Evolutionary conservation across 2,329 filamentous ascomycete species (phyloP).

Genomic region (Arthrinium phaeospermum): DNA sequence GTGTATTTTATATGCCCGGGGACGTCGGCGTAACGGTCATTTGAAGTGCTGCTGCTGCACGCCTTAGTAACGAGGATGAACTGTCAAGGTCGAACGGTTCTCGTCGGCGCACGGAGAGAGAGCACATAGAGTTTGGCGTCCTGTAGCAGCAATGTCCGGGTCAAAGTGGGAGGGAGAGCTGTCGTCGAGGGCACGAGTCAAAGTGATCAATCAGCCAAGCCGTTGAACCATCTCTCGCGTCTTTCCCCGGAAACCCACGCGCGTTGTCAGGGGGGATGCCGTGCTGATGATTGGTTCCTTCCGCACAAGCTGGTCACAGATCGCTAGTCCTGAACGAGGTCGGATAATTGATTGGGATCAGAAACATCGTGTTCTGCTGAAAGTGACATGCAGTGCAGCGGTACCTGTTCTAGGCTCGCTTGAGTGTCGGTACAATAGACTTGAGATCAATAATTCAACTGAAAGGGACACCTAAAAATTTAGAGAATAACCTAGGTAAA

Average conservation of each 20-base stretch:
- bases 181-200: background rate
- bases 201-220: background rate
- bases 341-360: background rate
- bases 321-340: conserved; percentile 1
- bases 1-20: background rate
- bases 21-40: background rate
- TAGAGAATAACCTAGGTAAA: background rate
- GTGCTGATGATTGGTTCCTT: background rate
- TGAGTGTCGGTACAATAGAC: background rate
- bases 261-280: background rate
- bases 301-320: conserved; percentile 8
- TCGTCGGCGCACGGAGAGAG: background rate
- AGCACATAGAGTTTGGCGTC: background rate
- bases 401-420: background rate
- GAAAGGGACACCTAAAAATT: background rate
- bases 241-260: background rate
- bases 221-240: background rate
- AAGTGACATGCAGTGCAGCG: background rate
- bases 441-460: conserved; percentile 3
- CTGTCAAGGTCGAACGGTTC: background rate
- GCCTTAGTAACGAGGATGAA: background rate
- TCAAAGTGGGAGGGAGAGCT: background rate
- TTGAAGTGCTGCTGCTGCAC: background rate
- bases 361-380: background rate
- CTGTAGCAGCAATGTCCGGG: background rate